These are phyloP conservation scores for Craspedostauros australis DNA, from an alignment of 108 stramenopile genomes.

Conservation along the genomic window DNA sequence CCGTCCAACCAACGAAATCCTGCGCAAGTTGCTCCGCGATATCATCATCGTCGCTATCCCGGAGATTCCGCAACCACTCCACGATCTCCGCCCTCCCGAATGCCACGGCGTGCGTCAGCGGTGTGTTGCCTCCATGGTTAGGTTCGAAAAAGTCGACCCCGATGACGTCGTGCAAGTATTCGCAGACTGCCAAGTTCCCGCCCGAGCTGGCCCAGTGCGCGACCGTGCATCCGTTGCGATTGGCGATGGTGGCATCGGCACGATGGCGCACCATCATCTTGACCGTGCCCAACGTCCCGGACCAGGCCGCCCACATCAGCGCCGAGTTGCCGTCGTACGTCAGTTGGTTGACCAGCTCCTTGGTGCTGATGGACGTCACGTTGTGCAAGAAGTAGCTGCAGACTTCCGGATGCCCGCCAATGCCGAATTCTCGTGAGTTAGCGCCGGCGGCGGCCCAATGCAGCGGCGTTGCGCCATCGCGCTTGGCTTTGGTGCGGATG, in stretches of 20 bases:
- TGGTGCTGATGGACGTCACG: slow-evolving; percentile 1
- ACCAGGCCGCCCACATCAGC: slow-evolving; percentile 85
- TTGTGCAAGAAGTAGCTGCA: slow-evolving; percentile 38
- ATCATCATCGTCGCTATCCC: slow-evolving; percentile 16
- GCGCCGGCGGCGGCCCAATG: slow-evolving; percentile 82
- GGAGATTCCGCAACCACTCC: slow-evolving; percentile 39
- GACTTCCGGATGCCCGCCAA: slow-evolving; percentile 56
- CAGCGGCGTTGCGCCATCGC: slow-evolving; percentile 72
- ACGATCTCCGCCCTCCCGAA: slow-evolving; percentile 62
- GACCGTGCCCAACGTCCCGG: slow-evolving; percentile 61
- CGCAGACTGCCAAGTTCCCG: slow-evolving; percentile 54
- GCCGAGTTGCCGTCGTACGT: slow-evolving; percentile 81
- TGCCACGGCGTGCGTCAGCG: slow-evolving; percentile 73
- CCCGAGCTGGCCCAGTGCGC: slow-evolving; percentile 78
- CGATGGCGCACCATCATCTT: slow-evolving; percentile 62
- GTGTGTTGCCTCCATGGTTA: slow-evolving; percentile 73
- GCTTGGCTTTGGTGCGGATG: slow-evolving; percentile 24
- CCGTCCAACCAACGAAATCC: slow-evolving; percentile 43
- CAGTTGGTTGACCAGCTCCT: slow-evolving; percentile 44
- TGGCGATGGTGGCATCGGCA: slow-evolving; percentile 42
- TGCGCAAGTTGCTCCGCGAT: slow-evolving; percentile 32
- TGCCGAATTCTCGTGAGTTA: slow-evolving; percentile 68
- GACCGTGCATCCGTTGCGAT: slow-evolving; percentile 76
- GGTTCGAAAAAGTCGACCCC: slow-evolving; percentile 59
- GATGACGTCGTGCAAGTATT: slow-evolving; percentile 53